Evolutionary conservation across 768 basidiomycete species (phyloP), one percentile per base, ranked within the genome.

Genomic region (Tephrocybe sp.): DNA sequence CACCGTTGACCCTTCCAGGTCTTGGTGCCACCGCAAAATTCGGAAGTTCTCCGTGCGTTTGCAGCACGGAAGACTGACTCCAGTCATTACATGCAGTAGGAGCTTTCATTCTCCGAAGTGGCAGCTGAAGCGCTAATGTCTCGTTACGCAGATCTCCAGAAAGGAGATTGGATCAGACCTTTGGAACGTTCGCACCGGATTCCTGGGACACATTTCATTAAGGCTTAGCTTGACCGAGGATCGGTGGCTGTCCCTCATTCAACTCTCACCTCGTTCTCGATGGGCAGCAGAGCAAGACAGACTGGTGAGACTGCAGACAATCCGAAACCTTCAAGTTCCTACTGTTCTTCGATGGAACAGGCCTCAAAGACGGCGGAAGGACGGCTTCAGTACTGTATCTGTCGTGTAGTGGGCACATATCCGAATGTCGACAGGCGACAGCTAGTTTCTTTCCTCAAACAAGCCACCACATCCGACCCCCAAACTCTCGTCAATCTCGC

Each of bases 341-440:
- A 3, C 9, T n/a, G 23, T 20, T n/a, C 33, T 20, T 23, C 42
- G 30, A 4, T n/a, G 43, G 3, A 30, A 3, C 26, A 34, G 5
- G 26, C 34, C 18, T 18, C 38, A 24, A 48, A 32, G 17, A 4
- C 34, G 15, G 45, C 32, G 23, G 4, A 26, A 24, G 10, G 21
- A 1, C 41, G 4, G 21, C 1, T 20, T 26, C 38, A 24, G 21
- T 28, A 21, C 48, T 45, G 32, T 18, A 8, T 33, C 10, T 26
- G 36, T 17, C 43, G 30, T 36, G 43, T 50, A 14, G 11, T 45
- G 10, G 40, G 50, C n/a, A 34, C 24, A 12, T 33, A 32, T 24
- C 53, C 53, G 4, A 25, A 50, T 6, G 42, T 45, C 21, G 30
- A 45, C 37, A 48, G 28, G 38, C 11, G 24, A 9, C 36, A 39